These are phyloP conservation scores for Candida oleophila DNA, from an alignment of 805 yeast genomes.

Conservation along the genomic window DNA sequence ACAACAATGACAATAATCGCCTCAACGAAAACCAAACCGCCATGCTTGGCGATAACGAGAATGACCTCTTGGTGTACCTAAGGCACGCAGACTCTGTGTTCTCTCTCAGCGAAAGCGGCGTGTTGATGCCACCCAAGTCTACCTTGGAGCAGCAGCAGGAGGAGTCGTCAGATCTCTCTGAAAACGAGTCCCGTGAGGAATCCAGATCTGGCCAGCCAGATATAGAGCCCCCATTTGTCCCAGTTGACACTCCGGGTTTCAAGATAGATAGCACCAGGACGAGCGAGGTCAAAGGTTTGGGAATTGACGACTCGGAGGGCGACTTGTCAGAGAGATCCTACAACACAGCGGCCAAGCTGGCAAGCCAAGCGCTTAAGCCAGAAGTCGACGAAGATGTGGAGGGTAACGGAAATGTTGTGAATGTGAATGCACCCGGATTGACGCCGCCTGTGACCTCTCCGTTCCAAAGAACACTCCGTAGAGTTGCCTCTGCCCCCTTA, in stretches of 20 bases:
- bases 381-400: background rate
- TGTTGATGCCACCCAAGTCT: constrained; percentile 20
- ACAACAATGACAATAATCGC: constrained; percentile 19
- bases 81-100: constrained; percentile 40
- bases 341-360: background rate
- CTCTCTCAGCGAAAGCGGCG: constrained; percentile 15
- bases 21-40: constrained; percentile 11
- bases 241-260: too few relatives aligned
- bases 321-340: background rate
- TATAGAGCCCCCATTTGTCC: too few relatives aligned
- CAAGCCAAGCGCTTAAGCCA: constrained; percentile 8
- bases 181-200: constrained; percentile 30
- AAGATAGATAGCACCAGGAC: background rate
- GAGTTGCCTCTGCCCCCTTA: constrained; percentile 86
- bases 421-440: background rate
- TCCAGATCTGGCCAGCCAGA: too few relatives aligned
- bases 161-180: constrained; percentile 14
- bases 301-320: constrained; percentile 11
- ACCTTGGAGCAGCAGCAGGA: constrained; percentile 8
- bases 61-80: constrained; percentile 30
- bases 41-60: background rate
- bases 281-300: background rate
- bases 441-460: constrained; percentile 17
- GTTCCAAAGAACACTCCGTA: constrained; percentile 49
- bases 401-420: background rate